These are phyloP conservation scores for Ormosia emarginata DNA, from an alignment of 306 rosid genomes.

Conservation along the genomic window DNA sequence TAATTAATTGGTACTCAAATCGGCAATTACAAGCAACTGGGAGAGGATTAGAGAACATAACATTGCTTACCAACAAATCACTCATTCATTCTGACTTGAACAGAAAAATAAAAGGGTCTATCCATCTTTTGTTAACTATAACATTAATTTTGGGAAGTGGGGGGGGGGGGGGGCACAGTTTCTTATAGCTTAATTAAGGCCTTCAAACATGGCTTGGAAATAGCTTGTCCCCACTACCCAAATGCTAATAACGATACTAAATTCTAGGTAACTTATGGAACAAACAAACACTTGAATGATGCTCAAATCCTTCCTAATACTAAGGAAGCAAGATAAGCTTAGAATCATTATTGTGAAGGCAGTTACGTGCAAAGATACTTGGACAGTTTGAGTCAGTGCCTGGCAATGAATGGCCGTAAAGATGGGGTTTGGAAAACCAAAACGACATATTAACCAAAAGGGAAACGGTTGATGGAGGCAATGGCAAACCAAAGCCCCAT, in stretches of 20 bases:
- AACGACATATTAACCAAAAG: constrained; percentile 52
- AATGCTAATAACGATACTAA: background rate
- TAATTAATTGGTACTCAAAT: background rate
- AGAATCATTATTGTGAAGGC: constrained; percentile 2
- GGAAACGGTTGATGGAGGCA: constrained; percentile 19
- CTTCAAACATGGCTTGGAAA: background rate
- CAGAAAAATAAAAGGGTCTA: background rate
- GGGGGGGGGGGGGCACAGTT: background rate
- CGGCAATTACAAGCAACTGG: constrained; percentile 17
- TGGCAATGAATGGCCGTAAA: constrained; percentile 25
- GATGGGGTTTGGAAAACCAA: constrained; percentile 44
- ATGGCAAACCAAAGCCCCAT: constrained; percentile 11
- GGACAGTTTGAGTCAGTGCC: background rate
- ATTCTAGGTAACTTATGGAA: background rate
- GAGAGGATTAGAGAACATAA: background rate
- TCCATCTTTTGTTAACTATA: background rate
- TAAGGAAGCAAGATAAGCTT: background rate
- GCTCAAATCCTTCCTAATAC: constrained; percentile 8
- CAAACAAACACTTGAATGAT: constrained; percentile 8
- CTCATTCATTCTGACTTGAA: background rate
- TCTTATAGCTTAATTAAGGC: background rate
- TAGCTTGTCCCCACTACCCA: background rate
- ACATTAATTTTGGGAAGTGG: background rate
- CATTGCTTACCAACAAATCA: constrained; percentile 1
- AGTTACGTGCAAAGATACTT: constrained; percentile 39